Base-by-base conservation (phyloP, 345 rosid species). In the Populus pruinosa region DNA sequence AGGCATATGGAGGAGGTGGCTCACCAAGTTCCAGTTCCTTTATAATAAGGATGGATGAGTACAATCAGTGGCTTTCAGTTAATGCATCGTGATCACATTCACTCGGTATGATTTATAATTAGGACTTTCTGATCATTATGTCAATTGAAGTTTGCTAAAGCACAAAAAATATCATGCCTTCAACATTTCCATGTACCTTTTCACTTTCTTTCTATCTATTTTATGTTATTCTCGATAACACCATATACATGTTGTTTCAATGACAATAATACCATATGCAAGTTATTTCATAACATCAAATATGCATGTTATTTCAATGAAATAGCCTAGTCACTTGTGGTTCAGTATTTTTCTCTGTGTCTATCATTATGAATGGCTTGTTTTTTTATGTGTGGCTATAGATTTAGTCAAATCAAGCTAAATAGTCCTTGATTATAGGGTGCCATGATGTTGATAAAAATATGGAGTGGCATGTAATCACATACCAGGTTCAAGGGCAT, bases 1-100 rank as follows among this genome's bases (percentile, higher is more conserved):
- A 93, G 98, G 99, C 92, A 67, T 93, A 93, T 80, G 99, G 96
- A 25, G 99, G 96, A 75, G 97, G 99, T 70, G 94, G 97, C 77
- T 75, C 87, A 27, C 83, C 78, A 5, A 67, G 85, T 76, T 93
- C 97, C 66, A 95, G 96, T 80, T 93, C 98, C 62, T 93, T 95
- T 71, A 88, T 92, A 39, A 93, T 92, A 82, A 91, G 95, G 85
- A 93, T 95, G 94, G 97, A 90, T 70, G 95, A 91, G 78, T 93
- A 90, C 66, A 93, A 89, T 83, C 85, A 80, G 78, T 95, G 99
- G 98, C 77, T 80, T 79, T 76, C 89, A 3, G 78, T 4, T 38
- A 13, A 55, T 25, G 33, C 35, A 38, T 56, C 72, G 35, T 72
- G 72, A 50, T 2, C 43, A 17, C 29, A 18, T 56, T n/a, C 63